phyloP scores from a whole-genome alignment of 257 asterid species.

The Solanum sparsipilum region DNA sequence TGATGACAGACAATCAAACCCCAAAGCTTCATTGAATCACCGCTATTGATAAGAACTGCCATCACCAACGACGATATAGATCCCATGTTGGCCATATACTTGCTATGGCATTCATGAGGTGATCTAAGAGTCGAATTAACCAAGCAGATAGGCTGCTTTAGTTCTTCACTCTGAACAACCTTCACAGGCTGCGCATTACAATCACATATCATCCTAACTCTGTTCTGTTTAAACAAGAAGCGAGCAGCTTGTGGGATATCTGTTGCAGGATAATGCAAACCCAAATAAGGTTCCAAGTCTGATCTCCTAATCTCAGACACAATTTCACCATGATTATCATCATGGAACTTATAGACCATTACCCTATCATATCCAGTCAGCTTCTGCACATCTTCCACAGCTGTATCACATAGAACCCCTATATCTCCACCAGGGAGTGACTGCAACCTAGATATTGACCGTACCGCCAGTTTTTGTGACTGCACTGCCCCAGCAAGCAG shows the following conservation, averaged over 20 bases:
- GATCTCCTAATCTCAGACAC: slow-evolving; percentile 48
- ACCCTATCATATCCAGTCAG: slow-evolving; percentile 63
- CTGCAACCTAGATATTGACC: slow-evolving; percentile 44
- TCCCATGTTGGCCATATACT: slow-evolving; percentile 56
- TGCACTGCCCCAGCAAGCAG: slow-evolving; percentile 42
- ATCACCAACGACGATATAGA: slow-evolving; percentile 47
- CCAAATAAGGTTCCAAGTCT: slow-evolving; percentile 49
- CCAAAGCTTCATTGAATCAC: slow-evolving; percentile 41
- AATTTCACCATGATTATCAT: slow-evolving; percentile 59
- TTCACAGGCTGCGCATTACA: slow-evolving; percentile 32
- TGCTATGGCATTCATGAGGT: slow-evolving; percentile 43
- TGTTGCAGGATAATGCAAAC: slow-evolving; percentile 62
- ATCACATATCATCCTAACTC: slow-evolving; percentile 46
- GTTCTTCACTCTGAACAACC: slow-evolving; percentile 38
- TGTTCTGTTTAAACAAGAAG: slow-evolving; percentile 48
- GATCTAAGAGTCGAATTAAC: slow-evolving; percentile 54
- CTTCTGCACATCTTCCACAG: slow-evolving; percentile 51
- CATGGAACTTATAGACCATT: slow-evolving; percentile 60
- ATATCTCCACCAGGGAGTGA: slow-evolving; percentile 47
- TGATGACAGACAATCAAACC: slow-evolving; percentile 72
- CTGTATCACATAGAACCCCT: slow-evolving; percentile 38
- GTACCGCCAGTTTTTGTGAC: slow-evolving; percentile 45
- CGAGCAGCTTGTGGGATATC: slow-evolving; percentile 66
- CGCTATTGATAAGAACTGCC: slow-evolving; percentile 28
- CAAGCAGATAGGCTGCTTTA: slow-evolving; percentile 43